phyloP scores from a whole-genome alignment of 2,329 filamentous ascomycete genomes.

The Cladosporium austrohemisphaericum region DNA sequence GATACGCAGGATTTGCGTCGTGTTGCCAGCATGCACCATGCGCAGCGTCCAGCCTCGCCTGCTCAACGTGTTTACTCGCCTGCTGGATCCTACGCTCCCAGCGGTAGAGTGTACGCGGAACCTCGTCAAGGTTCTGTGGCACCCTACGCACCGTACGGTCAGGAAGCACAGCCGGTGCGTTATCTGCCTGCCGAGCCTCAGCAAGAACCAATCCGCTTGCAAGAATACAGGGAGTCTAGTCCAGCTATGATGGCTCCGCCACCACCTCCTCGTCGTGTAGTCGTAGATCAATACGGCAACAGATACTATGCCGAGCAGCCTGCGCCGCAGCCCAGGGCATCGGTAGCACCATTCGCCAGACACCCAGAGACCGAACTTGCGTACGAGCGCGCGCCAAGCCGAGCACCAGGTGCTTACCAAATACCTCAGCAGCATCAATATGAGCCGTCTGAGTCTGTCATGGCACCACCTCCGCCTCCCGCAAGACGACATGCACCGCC shows the following conservation, averaged over 20 bases:
- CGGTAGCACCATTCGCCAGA: constrained; percentile 42
- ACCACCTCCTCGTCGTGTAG: constrained; percentile 54
- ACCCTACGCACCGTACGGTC: constrained; percentile 26
- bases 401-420: constrained; percentile 35
- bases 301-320: constrained; percentile 64
- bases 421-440: constrained; percentile 26
- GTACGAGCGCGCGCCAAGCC: constrained; percentile 59
- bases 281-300: constrained; percentile 79
- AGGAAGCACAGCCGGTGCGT: constrained; percentile 34
- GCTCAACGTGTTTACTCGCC: constrained; percentile 39
- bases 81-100: constrained; percentile 37
- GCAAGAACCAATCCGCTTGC: constrained; percentile 17
- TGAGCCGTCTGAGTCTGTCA: constrained; percentile 35
- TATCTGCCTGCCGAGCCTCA: constrained; percentile 42
- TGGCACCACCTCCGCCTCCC: constrained; percentile 27
- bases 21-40: constrained; percentile 47
- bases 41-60: constrained; percentile 43
- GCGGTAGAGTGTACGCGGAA: constrained; percentile 42
- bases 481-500: constrained; percentile 18
- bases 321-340: constrained; percentile 43
- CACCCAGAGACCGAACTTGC: constrained; percentile 38
- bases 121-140: constrained; percentile 25
- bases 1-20: constrained; percentile 47
- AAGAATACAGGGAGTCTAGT: constrained; percentile 32
- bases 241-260: constrained; percentile 46